These are phyloP conservation scores for Aspergillus sp. DNA, from an alignment of 2,329 filamentous ascomycete species.

Conservation along the genomic window DNA sequence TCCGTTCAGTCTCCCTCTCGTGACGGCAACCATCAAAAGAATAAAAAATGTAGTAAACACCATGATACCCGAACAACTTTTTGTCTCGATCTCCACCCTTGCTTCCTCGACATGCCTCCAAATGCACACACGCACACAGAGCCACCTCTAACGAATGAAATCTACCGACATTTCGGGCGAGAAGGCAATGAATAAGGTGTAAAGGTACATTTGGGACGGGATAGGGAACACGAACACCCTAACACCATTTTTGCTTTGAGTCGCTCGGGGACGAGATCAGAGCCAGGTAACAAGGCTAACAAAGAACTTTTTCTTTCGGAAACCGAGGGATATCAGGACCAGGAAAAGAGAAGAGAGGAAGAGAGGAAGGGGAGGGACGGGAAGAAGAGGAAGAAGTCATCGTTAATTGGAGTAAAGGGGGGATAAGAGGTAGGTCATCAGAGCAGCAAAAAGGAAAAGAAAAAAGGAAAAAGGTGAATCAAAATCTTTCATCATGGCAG, in stretches of 20 bases:
- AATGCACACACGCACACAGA: no score
- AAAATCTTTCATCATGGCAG: conserved; percentile 27
- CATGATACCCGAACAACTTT: conserved; percentile 23
- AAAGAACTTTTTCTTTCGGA: conserved; percentile 40
- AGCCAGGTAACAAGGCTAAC: conserved; percentile 32
- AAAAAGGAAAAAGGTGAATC: conserved; percentile 31
- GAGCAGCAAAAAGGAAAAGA: conserved; percentile 27
- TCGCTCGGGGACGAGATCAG: conserved; percentile 31
- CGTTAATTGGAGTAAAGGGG: conserved; percentile 22
- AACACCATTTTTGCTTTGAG: conserved; percentile 19
- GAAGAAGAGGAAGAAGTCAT: conserved; percentile 14
- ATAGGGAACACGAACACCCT: conserved; percentile 9
- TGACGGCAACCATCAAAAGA: conserved; percentile 13
- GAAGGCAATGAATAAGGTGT: not conserved
- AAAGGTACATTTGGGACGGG: not conserved
- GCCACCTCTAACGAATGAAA: no score
- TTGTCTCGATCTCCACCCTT: conserved; percentile 19
- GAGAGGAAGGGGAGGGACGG: conserved; percentile 21
- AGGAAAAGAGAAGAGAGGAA: conserved; percentile 22
- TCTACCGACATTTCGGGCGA: not conserved
- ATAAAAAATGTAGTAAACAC: not conserved
- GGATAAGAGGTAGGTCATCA: conserved; percentile 30
- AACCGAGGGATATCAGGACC: conserved; percentile 43
- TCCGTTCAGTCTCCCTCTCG: conserved; percentile 23
- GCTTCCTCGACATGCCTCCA: no score